Conservation (phyloP, 2,329 filamentous ascomycete genomes). For the Cryoendolithus antarcticus region DNA sequence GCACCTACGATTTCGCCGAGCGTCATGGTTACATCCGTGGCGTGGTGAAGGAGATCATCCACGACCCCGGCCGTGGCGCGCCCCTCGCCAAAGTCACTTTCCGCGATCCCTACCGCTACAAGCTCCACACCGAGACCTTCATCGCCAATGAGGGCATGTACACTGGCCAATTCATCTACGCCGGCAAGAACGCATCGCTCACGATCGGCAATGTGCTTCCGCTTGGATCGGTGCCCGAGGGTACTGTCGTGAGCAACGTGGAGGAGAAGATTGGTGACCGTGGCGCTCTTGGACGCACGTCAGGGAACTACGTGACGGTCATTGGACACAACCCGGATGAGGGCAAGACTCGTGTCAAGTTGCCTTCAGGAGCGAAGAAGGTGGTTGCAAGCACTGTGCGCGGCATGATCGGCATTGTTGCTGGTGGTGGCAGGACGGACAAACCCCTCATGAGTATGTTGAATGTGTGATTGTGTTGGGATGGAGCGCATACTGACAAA, state of each 20-base stretch:
- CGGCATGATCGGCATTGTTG: constrained; percentile 99
- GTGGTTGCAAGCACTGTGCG: constrained; percentile 80
- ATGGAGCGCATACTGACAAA: constrained; percentile 2
- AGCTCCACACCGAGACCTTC: constrained; percentile 96
- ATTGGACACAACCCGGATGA: constrained; percentile 97
- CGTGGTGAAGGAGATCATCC: constrained; percentile 97
- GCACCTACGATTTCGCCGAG: constrained; percentile 74
- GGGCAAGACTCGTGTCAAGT: constrained; percentile 99
- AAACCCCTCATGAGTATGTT: constrained; percentile 88
- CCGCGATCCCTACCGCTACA: constrained; percentile 97
- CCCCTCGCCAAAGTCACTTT: constrained; percentile 94
- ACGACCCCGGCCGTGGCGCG: constrained; percentile 96
- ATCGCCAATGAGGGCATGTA: constrained; percentile 99
- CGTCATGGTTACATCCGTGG: constrained; percentile 90
- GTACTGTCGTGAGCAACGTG: constrained; percentile 98
- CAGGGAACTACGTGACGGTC: constrained; percentile 98
- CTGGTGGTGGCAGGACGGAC: constrained; percentile 98
- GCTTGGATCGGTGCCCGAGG: constrained; percentile 87
- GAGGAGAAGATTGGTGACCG: constrained; percentile 98
- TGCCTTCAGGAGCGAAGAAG: constrained; percentile 98
- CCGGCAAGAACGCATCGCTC: constrained; percentile 94
- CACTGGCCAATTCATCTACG: constrained; percentile 99
- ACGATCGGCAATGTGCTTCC: constrained; percentile 97
- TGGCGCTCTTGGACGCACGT: constrained; percentile 89
- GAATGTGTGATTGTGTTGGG: constrained; percentile 2